Evolutionary conservation across 106 monocot genomes (phyloP).

Genomic region (Gastrodia elata): DNA sequence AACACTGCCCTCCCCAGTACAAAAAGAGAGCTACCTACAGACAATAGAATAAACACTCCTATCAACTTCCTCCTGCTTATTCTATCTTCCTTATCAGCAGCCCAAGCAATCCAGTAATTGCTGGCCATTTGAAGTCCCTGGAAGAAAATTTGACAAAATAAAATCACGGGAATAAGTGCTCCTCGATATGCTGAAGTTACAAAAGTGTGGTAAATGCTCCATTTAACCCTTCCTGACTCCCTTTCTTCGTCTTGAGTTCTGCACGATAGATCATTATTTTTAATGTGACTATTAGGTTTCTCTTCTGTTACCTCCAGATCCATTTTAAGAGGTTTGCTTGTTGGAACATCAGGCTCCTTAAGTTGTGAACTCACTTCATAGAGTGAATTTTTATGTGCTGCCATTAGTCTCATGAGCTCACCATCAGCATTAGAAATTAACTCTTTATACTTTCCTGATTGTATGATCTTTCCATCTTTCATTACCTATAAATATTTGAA

Average conservation of each 20-base stretch:
- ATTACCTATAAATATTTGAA: conserved; percentile 45
- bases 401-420: conserved; percentile 55
- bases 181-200: conserved; percentile 62
- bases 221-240: conserved; percentile 70
- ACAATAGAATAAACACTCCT: conserved; percentile 45
- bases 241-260: conserved; percentile 41
- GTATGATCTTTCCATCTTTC: conserved; percentile 64
- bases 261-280: conserved; percentile 6
- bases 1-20: conserved; percentile 65
- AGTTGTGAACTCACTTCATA: conserved; percentile 33
- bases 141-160: conserved; percentile 62
- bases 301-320: conserved; percentile 28
- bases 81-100: conserved; percentile 32
- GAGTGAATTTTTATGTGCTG: conserved; percentile 60
- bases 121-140: conserved; percentile 73
- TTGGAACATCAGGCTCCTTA: conserved; percentile 9
- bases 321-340: conserved; percentile 4
- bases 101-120: conserved; percentile 95
- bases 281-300: background rate
- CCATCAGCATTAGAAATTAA: conserved; percentile 39
- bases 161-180: conserved; percentile 57
- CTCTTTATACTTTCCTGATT: conserved; percentile 70
- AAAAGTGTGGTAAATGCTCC: conserved; percentile 56
- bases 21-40: conserved; percentile 62
- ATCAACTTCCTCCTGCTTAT: conserved; percentile 41